Percentiles rank a stretch among this genome's conserved stretches.
Conservation (phyloP, 495 filamentous ascomycete genomes). For the Pseudevernia furfuracea region DNA sequence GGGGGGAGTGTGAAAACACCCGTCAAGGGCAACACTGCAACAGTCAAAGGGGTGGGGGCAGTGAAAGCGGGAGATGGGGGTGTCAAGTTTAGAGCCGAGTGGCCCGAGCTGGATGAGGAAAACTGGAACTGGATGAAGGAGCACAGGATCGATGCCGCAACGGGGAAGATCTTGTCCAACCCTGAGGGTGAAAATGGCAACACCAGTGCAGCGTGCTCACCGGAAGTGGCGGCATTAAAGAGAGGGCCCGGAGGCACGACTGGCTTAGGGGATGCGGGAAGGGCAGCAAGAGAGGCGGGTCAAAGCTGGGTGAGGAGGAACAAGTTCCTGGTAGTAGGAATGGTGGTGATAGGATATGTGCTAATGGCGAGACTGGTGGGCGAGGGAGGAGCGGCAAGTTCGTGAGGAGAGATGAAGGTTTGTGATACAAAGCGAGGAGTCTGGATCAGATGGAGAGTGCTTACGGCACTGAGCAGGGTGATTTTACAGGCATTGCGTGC, state of each 20-base stretch:
- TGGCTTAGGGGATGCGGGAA: constrained; percentile 71
- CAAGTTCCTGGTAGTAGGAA: constrained; percentile 62
- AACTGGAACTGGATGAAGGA: constrained; percentile 92
- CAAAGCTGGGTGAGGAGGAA: constrained; percentile 73
- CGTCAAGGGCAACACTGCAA: constrained; percentile 39
- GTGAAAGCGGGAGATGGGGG: constrained; percentile 85
- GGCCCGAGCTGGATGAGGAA: constrained; percentile 82
- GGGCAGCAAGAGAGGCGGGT: constrained; percentile 67
- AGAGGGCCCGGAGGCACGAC: constrained; percentile 60
- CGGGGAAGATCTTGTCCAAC: constrained; percentile 52
- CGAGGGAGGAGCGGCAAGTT: constrained; percentile 32
- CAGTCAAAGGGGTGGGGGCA: constrained; percentile 53
- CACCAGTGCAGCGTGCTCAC: constrained; percentile 39
- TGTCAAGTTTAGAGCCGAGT: constrained; percentile 79
- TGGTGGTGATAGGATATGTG: constrained; percentile 67
- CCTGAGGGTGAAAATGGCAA: constrained; percentile 26
- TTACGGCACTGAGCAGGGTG: neutral
- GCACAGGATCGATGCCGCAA: constrained; percentile 69
- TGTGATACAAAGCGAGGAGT: neutral
- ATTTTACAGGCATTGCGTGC: neutral
- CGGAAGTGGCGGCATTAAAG: constrained; percentile 60
- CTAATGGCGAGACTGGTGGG: constrained; percentile 66
- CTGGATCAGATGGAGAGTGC: neutral
- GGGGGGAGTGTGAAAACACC: constrained; percentile 65
- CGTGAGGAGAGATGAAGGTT: neutral